These are phyloP conservation scores for Boletus eberwhitei DNA, from an alignment of 768 basidiomycete genomes.

Conservation along the genomic window DNA sequence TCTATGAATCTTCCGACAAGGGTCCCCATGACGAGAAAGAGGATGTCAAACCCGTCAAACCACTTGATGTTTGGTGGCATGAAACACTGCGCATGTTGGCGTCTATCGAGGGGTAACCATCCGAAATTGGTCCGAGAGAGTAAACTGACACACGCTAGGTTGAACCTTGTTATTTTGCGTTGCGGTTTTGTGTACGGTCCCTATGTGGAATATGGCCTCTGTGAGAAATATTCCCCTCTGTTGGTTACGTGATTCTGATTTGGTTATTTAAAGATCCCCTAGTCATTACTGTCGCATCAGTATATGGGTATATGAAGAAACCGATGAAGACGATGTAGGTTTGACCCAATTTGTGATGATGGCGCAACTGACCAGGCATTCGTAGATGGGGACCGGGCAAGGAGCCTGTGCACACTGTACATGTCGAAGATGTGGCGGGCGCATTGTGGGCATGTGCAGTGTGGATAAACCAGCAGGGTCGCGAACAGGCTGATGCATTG, in stretches of 20 bases:
- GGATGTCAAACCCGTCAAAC: slow-evolving; percentile 65
- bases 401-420: slow-evolving; percentile 71
- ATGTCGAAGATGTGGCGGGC: slow-evolving; percentile 76
- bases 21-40: slow-evolving; percentile 67
- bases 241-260: slow-evolving; percentile 13
- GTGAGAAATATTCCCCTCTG: slow-evolving; percentile 38
- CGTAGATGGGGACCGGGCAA: slow-evolving; percentile 77
- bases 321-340: slow-evolving; percentile 83
- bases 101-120: slow-evolving; percentile 63
- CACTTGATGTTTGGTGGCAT: slow-evolving; percentile 85
- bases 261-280: slow-evolving; percentile 51
- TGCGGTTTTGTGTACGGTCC: slow-evolving; percentile 79
- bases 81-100: slow-evolving; percentile 75
- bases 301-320: slow-evolving; percentile 79
- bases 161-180: slow-evolving; percentile 78
- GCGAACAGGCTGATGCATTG: slow-evolving; percentile 55
- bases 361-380: slow-evolving; percentile 7
- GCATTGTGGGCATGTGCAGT: slow-evolving; percentile 71
- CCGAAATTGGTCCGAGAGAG: background rate
- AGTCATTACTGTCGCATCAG: slow-evolving; percentile 69
- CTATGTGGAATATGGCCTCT: slow-evolving; percentile 66
- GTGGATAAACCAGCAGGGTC: slow-evolving; percentile 68
- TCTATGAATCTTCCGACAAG: slow-evolving; percentile 73
- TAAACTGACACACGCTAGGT: slow-evolving; percentile 38
- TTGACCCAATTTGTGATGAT: background rate